A percentile compares a stretch with the other conserved stretches of the same genome.
These are phyloP conservation scores for Thyridium curvatum DNA, from an alignment of 2,329 filamentous ascomycete species.

Conservation along the genomic window DNA sequence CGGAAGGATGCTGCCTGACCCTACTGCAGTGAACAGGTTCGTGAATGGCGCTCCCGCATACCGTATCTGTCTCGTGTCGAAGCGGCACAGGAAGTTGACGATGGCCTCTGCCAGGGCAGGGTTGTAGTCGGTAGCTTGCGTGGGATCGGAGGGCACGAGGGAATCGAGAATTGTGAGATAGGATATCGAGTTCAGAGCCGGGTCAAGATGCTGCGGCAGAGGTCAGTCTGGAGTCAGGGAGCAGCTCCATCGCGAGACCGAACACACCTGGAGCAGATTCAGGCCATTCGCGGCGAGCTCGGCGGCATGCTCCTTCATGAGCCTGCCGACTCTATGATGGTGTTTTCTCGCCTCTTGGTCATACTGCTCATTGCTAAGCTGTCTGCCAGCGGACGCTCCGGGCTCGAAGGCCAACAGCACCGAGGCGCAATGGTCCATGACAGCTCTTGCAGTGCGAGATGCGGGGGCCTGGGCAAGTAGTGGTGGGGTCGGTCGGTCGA, in stretches of 20 bases:
- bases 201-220: constrained; percentile 34
- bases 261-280: constrained; percentile 34
- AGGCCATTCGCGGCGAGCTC: constrained; percentile 25
- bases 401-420: constrained; percentile 37
- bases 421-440: constrained; percentile 29
- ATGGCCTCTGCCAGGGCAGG: constrained; percentile 32
- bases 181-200: constrained; percentile 42
- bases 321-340: constrained; percentile 25
- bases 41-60: constrained; percentile 39
- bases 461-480: background rate
- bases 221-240: constrained; percentile 9
- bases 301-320: constrained; percentile 25
- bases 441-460: background rate
- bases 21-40: constrained; percentile 35
- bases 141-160: constrained; percentile 18
- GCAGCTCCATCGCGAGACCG: background rate
- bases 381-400: constrained; percentile 10
- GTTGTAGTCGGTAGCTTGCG: constrained; percentile 20
- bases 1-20: constrained; percentile 30
- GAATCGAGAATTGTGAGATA: constrained; percentile 41
- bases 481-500: background rate
- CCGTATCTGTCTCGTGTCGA: constrained; percentile 45
- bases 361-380: constrained; percentile 24
- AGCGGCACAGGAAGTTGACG: constrained; percentile 37
- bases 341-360: constrained; percentile 33